Evolutionary conservation across 345 rosid genomes (phyloP).

Genomic region (Crucihimalaya himalaica): DNA sequence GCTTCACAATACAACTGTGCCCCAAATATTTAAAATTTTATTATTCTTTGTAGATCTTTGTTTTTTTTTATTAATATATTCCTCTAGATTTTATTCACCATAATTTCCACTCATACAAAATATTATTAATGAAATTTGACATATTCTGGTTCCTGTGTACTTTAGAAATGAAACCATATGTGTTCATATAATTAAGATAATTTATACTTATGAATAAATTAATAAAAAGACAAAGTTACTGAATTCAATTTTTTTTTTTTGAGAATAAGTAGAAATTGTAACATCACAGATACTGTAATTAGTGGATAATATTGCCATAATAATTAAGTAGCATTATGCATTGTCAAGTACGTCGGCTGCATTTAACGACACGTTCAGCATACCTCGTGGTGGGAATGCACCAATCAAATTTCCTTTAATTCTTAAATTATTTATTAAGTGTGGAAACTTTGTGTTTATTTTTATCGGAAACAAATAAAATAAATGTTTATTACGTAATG

Average conservation of each 20-base stretch:
- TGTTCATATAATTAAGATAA: neutral
- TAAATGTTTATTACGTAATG: constrained; percentile 35
- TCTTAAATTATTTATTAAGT: neutral
- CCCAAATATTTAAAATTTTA: constrained; percentile 3
- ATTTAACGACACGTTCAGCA: constrained; percentile 30
- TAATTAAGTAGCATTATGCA: neutral
- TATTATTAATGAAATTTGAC: neutral
- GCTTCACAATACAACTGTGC: constrained; percentile 42
- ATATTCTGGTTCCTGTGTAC: neutral
- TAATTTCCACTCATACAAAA: neutral
- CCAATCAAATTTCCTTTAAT: constrained; percentile 31
- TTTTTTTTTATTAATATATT: neutral
- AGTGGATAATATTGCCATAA: neutral
- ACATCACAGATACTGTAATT: neutral
- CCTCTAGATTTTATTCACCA: constrained; percentile 34
- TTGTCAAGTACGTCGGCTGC: constrained; percentile 29
- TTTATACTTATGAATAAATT: neutral
- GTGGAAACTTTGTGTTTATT: neutral
- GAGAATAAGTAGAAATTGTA: neutral
- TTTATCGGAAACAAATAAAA: no score
- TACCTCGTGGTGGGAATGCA: constrained; percentile 34
- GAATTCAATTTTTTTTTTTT: neutral
- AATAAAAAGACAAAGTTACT: neutral
- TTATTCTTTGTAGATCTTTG: constrained; percentile 10
- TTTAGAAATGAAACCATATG: no score